Percentiles rank a stretch among this genome's conserved stretches.
phyloP scores from a whole-genome alignment of 2,329 filamentous ascomycete genomes.

The Trichoderma sp. region DNA sequence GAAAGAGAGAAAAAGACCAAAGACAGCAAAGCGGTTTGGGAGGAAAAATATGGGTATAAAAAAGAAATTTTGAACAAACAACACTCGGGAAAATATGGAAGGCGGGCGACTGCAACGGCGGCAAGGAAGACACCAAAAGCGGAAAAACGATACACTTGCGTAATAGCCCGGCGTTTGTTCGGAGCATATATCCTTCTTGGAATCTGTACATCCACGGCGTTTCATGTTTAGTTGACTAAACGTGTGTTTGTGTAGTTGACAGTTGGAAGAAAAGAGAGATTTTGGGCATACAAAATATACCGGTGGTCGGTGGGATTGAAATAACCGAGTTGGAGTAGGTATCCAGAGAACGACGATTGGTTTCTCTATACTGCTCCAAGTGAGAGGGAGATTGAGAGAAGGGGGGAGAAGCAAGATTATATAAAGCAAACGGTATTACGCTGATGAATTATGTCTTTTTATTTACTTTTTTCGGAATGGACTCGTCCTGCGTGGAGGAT shows the following conservation, averaged over 20 bases:
- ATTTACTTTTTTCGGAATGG: background rate
- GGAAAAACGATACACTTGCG: slow-evolving; percentile 16
- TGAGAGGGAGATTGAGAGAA: background rate
- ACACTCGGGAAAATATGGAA: slow-evolving; percentile 21
- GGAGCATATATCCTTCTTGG: slow-evolving; percentile 28
- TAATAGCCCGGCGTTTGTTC: slow-evolving; percentile 30
- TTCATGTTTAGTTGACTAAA: slow-evolving; percentile 29
- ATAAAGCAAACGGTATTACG: slow-evolving; percentile 20
- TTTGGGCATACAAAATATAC: slow-evolving; percentile 9
- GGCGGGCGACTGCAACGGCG: slow-evolving; percentile 16
- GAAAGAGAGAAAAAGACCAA: background rate
- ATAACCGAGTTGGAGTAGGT: slow-evolving; percentile 12
- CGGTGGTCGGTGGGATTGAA: background rate
- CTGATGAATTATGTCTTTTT: slow-evolving; percentile 22
- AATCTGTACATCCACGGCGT: slow-evolving; percentile 30
- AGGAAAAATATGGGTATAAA: slow-evolving; percentile 4
- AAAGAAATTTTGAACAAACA: background rate
- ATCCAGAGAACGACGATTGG: background rate
- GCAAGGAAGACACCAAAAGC: background rate
- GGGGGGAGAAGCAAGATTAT: background rate
- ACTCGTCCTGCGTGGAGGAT: background rate
- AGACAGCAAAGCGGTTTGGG: background rate
- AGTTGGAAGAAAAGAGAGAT: slow-evolving; percentile 9
- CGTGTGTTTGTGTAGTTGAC: slow-evolving; percentile 18
- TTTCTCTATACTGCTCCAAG: background rate